Percentiles rank a stretch among this genome's conserved stretches.
Conservation (phyloP, 441 rosid genomes). For the Erodium texanum region DNA sequence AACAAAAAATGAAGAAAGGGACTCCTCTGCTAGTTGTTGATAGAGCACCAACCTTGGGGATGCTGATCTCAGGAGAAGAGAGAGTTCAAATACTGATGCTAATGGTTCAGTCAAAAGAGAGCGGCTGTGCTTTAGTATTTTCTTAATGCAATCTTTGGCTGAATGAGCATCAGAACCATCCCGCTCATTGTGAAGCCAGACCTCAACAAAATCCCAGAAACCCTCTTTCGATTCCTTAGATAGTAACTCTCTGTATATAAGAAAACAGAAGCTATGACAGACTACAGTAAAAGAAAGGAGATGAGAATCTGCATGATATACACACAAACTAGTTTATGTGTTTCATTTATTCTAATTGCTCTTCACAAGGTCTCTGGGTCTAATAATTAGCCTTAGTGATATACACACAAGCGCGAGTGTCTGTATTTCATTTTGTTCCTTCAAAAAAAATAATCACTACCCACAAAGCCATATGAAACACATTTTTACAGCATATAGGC, state of each 20-base stretch:
- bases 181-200: conserved; percentile 53
- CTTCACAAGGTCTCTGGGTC: too few relatives aligned
- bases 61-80: conserved; percentile 78
- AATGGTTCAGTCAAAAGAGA: conserved; percentile 49
- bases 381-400: too few relatives aligned
- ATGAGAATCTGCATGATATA: neutral
- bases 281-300: neutral
- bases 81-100: conserved; percentile 72
- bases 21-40: conserved; percentile 85
- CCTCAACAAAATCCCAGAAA: conserved; percentile 80
- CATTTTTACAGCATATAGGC: neutral
- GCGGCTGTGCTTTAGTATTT: conserved; percentile 44
- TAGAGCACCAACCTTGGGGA: conserved; percentile 86
- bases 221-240: conserved; percentile 71
- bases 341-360: too few relatives aligned
- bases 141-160: conserved; percentile 72
- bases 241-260: conserved; percentile 58
- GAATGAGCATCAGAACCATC: conserved; percentile 42
- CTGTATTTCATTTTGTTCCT: too few relatives aligned
- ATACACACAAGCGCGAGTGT: too few relatives aligned
- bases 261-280: neutral
- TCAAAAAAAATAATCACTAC: too few relatives aligned
- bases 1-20: conserved; percentile 81
- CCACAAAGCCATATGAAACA: neutral
- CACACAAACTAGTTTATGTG: too few relatives aligned